These are phyloP conservation scores for Nitzschia sp. DNA, from an alignment of 108 stramenopile species.

Conservation along the genomic window DNA sequence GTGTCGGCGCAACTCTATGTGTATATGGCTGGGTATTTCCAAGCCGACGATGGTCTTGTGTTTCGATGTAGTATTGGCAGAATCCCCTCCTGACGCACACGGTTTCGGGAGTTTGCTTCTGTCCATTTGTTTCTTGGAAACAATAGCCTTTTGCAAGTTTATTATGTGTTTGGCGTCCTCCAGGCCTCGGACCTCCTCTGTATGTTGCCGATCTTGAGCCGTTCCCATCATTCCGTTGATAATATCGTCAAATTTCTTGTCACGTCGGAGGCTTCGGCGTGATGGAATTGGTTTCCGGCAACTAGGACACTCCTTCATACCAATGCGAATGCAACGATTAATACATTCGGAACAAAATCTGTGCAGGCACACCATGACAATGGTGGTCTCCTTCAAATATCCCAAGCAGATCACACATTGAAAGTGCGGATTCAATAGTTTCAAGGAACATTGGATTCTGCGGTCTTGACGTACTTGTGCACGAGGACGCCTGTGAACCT, in stretches of 20 bases:
- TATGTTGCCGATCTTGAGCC: not conserved
- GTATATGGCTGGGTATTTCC: not conserved
- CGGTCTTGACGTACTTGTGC: slow-evolving; percentile 12
- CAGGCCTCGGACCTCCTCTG: not conserved
- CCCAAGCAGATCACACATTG: slow-evolving; percentile 52
- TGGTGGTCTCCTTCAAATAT: slow-evolving; percentile 49
- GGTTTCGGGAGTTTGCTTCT: not conserved
- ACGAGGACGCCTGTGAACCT: slow-evolving; percentile 47
- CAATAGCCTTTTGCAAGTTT: slow-evolving; percentile 3
- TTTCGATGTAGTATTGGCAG: not conserved
- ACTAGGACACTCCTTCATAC: slow-evolving; percentile 60
- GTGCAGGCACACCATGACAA: slow-evolving; percentile 58
- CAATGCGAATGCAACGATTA: slow-evolving; percentile 56
- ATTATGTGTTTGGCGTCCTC: slow-evolving; percentile 1
- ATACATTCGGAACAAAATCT: slow-evolving; percentile 64
- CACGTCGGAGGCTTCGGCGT: slow-evolving; percentile 39
- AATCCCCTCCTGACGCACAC: not conserved
- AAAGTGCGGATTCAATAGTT: slow-evolving; percentile 11
- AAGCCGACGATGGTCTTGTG: not conserved
- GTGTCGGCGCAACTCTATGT: not conserved
- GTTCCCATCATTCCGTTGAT: slow-evolving; percentile 13
- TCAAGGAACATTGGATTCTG: slow-evolving; percentile 38
- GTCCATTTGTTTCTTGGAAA: not conserved
- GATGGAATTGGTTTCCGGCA: slow-evolving; percentile 65
- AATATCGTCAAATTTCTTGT: slow-evolving; percentile 20